Evolutionary conservation across 2,329 filamentous ascomycete species (phyloP).

Genomic region (Sarocladium kiliense): DNA sequence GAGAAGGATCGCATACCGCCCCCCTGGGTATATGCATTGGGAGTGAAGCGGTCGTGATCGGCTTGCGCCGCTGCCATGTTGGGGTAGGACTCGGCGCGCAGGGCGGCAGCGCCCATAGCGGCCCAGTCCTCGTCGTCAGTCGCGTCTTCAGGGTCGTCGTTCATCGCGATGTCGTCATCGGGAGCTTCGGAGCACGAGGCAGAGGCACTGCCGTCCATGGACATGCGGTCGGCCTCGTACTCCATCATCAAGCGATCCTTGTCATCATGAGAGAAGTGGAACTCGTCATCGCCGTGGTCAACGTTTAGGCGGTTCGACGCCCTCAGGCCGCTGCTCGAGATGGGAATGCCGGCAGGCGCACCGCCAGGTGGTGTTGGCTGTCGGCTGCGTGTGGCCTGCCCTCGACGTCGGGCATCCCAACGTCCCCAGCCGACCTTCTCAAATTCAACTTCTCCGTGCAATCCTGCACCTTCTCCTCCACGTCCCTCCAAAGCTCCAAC

Average conservation of each 20-base stretch:
- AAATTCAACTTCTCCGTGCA: constrained; percentile 71
- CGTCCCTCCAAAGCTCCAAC: constrained; percentile 88
- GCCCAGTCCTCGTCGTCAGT: constrained; percentile 98
- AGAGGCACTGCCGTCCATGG: constrained; percentile 64
- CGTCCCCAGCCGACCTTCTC: constrained; percentile 97
- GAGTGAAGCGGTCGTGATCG: constrained; percentile 32
- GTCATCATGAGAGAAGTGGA: constrained; percentile 70
- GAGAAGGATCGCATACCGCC: constrained; percentile 45
- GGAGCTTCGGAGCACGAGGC: constrained; percentile 73
- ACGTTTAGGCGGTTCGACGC: constrained; percentile 42
- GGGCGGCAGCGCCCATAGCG: constrained; percentile 76
- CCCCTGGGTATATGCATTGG: constrained; percentile 42
- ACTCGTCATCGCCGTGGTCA: constrained; percentile 63
- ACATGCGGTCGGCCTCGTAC: constrained; percentile 94
- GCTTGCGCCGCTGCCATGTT: constrained; percentile 51
- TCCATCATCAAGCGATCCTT: constrained; percentile 68
- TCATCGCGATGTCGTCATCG: constrained; percentile 58
- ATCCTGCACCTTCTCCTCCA: constrained; percentile 55
- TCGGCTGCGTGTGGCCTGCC: constrained; percentile 49
- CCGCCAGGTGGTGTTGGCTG: constrained; percentile 25
- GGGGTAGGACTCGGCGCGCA: constrained; percentile 64
- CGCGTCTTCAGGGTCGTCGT: constrained; percentile 72
- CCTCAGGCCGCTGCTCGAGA: constrained; percentile 40
- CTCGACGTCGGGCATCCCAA: constrained; percentile 80
- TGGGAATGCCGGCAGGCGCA: constrained; percentile 51